These are phyloP conservation scores for Backusella mclennaniae DNA, from an alignment of 192 early-diverging fungal species.

Conservation along the genomic window DNA sequence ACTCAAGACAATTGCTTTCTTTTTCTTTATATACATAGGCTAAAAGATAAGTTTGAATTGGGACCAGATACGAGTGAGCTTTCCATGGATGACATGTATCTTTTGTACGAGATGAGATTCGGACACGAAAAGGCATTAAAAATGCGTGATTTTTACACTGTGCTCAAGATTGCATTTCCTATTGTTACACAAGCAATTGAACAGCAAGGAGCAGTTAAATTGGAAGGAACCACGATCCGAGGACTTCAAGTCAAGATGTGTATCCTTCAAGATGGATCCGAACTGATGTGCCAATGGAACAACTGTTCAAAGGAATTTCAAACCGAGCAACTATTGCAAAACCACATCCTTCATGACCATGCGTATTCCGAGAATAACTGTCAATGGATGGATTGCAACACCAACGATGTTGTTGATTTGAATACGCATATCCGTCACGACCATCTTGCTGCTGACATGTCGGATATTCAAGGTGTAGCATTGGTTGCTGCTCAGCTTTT, in stretches of 20 bases:
- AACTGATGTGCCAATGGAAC: slow-evolving; percentile 48
- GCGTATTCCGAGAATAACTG: slow-evolving; percentile 10
- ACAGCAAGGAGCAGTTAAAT: slow-evolving; percentile 1
- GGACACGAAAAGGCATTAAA: slow-evolving; percentile 32
- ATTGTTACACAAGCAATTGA: background rate
- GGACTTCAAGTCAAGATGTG: slow-evolving; percentile 32
- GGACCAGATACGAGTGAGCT: slow-evolving; percentile 21
- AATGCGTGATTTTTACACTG: slow-evolving; percentile 29
- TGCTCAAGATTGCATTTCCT: slow-evolving; percentile 40
- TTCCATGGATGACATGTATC: slow-evolving; percentile 45
- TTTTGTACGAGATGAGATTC: slow-evolving; percentile 50
- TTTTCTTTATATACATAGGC: slow-evolving; percentile 22
- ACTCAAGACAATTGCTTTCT: background rate
- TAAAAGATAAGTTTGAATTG: slow-evolving; percentile 52
- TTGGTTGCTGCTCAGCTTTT: slow-evolving; percentile 24
- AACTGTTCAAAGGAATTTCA: slow-evolving; percentile 42
- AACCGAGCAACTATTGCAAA: slow-evolving; percentile 41
- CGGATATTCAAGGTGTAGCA: slow-evolving; percentile 15
- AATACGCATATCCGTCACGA: slow-evolving; percentile 1
- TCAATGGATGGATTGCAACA: background rate
- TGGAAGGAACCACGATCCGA: slow-evolving; percentile 21
- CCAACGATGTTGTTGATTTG: background rate
- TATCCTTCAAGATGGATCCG: slow-evolving; percentile 31
- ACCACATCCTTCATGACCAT: slow-evolving; percentile 54
- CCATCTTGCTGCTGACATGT: background rate